These are phyloP conservation scores for Pseudonitzschia delicatissima DNA, from an alignment of 108 stramenopile species.

Conservation along the genomic window DNA sequence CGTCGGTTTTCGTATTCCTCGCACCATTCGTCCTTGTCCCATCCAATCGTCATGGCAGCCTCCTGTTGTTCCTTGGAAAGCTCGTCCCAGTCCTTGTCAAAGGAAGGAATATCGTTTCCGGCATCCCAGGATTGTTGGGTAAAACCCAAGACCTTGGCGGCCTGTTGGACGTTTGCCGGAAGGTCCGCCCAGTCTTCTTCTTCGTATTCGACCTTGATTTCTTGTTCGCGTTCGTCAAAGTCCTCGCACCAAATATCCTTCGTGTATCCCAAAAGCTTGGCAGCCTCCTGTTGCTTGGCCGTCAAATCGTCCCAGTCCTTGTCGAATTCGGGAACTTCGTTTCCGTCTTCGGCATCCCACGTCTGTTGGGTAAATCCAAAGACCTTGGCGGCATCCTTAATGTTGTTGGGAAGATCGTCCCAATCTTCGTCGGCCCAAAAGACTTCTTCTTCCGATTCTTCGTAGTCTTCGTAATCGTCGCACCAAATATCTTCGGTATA, in stretches of 20 bases:
- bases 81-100: slow-evolving; percentile 37
- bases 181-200: slow-evolving; percentile 43
- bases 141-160: slow-evolving; percentile 36
- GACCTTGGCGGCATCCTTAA: slow-evolving; percentile 19
- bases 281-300: slow-evolving; percentile 27
- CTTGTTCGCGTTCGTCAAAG: not conserved
- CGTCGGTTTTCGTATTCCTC: slow-evolving; percentile 12
- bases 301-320: slow-evolving; percentile 40
- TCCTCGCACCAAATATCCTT: slow-evolving; percentile 27
- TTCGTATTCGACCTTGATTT: slow-evolving; percentile 14
- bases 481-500: slow-evolving; percentile 43
- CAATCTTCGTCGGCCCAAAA: slow-evolving; percentile 17
- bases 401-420: slow-evolving; percentile 25
- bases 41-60: slow-evolving; percentile 40
- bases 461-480: not conserved
- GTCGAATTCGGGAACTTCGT: not conserved
- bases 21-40: slow-evolving; percentile 39
- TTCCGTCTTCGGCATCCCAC: slow-evolving; percentile 28
- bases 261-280: slow-evolving; percentile 23
- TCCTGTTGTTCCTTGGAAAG: slow-evolving; percentile 37
- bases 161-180: slow-evolving; percentile 36
- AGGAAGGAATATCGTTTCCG: slow-evolving; percentile 10
- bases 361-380: slow-evolving; percentile 27
- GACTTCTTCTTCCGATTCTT: not conserved
- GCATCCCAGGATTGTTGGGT: slow-evolving; percentile 34